Base-by-base conservation (phyloP, 768 basidiomycete genomes). In the Cystobasidium ongulense region DNA sequence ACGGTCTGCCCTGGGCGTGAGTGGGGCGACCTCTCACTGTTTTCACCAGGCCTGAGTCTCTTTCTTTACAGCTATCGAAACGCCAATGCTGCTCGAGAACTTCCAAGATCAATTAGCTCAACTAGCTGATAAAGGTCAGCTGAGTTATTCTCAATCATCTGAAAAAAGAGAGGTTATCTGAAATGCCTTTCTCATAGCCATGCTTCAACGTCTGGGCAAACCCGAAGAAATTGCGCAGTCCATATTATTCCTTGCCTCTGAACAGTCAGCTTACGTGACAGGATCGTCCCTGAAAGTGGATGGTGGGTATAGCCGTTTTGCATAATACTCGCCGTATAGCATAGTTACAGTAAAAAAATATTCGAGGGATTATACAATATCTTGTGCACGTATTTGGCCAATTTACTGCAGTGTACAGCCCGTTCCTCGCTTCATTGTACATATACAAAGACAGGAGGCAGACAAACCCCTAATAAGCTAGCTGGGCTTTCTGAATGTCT, bases 171-270 rank as follows among this genome's bases (percentile, higher is more conserved):
- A 63, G 64, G 62, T 10, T 27, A 23, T 31, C 50, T 33, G 17
- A 15, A 18, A 10, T 17, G 23, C 27, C 74, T n/a, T 31, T 36
- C 23, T 39, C 33, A 29, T 50, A 35, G 25, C 73, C 13, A 59
- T 72, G 25, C 50, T 73, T n/a, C 27, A 63, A 52, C 31, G 75
- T 23, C 59, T 54, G 1, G 75, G 75, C 2, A 46, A 52, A 29
- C 75, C 75, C 11, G 46, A 62, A 39, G 75, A 75, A 54, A 73
- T 75, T 31, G 75, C 75, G 2, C 72, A 73, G 70, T 29, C 63
- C 21, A 72, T 68, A 17, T 52, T 64, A 5, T 75, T 74, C 50
- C 63, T 75, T 5, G 75, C 75, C 17, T 74, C 73, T 38, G 75
- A 75, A 18, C 72, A 73, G 29, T 59, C 75, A 50, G 52, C 41